phyloP scores from a whole-genome alignment of 1,284 basidiomycete species.

The Prillingera fragicola region DNA sequence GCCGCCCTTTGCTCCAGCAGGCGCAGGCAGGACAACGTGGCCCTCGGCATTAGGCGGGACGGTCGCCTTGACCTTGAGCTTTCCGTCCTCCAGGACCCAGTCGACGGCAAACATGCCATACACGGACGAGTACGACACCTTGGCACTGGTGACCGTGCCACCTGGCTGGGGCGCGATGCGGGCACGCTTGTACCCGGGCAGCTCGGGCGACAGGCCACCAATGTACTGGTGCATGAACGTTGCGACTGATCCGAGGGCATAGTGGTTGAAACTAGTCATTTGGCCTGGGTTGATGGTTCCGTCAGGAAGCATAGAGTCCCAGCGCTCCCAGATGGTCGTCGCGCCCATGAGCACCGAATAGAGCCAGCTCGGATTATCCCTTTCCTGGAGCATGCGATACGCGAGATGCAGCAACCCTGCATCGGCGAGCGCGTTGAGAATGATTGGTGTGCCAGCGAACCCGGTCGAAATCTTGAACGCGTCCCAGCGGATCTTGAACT shows the following conservation, averaged over 20 bases:
- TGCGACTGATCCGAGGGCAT: slow-evolving; percentile 41
- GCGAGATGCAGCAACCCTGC: slow-evolving; percentile 26
- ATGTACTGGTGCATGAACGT: slow-evolving; percentile 33
- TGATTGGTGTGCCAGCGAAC: slow-evolving; percentile 39
- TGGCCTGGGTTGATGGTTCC: slow-evolving; percentile 33
- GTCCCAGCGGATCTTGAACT: slow-evolving; percentile 18
- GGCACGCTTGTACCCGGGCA: slow-evolving; percentile 29
- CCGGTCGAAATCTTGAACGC: slow-evolving; percentile 36
- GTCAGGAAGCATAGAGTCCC: slow-evolving; percentile 35
- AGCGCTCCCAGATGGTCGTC: slow-evolving; percentile 44
- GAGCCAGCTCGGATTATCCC: slow-evolving; percentile 36
- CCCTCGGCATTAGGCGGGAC: not conserved
- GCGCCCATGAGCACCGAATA: slow-evolving; percentile 40
- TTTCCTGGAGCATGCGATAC: slow-evolving; percentile 44
- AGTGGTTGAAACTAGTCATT: slow-evolving; percentile 47
- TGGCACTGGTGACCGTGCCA: slow-evolving; percentile 33
- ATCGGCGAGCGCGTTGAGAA: slow-evolving; percentile 28
- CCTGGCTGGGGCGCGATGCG: slow-evolving; percentile 36
- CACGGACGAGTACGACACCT: slow-evolving; percentile 15
- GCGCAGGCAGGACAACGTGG: not conserved
- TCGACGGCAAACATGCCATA: slow-evolving; percentile 19
- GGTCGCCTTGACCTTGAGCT: slow-evolving; percentile 14
- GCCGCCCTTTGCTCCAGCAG: no score
- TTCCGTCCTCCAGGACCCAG: slow-evolving; percentile 23
- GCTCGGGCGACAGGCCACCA: slow-evolving; percentile 30